Conservation (phyloP, 2,329 filamentous ascomycete species). For the Emericellopsis atlantica region DNA sequence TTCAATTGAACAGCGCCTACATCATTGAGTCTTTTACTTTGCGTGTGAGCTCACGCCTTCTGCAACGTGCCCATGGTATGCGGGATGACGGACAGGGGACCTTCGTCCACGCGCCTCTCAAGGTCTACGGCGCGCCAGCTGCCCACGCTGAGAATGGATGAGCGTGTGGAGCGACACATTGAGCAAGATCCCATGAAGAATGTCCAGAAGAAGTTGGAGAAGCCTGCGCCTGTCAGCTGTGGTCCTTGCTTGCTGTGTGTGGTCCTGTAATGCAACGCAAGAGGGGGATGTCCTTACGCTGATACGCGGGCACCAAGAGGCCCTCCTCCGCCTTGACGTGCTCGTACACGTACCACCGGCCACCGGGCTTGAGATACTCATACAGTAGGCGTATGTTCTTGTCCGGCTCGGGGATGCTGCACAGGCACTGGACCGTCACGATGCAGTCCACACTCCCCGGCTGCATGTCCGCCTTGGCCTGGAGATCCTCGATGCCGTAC, state of each 20-base stretch:
- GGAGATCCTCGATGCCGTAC: conserved; percentile 47
- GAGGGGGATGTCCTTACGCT: conserved; percentile 27
- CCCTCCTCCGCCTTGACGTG: conserved; percentile 34
- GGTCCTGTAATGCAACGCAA: too few species aligned
- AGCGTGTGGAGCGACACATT: conserved; percentile 34
- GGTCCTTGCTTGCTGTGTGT: too few species aligned
- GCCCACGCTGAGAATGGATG: conserved; percentile 31
- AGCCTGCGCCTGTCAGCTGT: conserved; percentile 17
- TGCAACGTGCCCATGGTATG: conserved; percentile 38
- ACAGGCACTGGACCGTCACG: conserved; percentile 48
- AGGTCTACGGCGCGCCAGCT: conserved; percentile 38
- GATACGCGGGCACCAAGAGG: conserved; percentile 30
- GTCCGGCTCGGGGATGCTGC: conserved; percentile 49
- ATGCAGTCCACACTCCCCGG: conserved; percentile 44
- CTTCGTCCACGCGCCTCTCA: conserved; percentile 22
- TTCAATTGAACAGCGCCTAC: too few species aligned
- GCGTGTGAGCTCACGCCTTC: conserved; percentile 16
- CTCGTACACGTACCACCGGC: conserved; percentile 51
- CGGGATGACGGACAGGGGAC: conserved; percentile 29
- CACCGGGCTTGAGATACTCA: conserved; percentile 44
- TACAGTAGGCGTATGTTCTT: conserved; percentile 43
- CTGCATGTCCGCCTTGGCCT: conserved; percentile 23
- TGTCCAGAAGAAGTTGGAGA: conserved; percentile 40
- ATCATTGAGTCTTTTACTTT: too few species aligned
- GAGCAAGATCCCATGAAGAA: conserved; percentile 36